Evolutionary conservation across 2,329 filamentous ascomycete genomes (phyloP).

Genomic region (Pseudogymnoascus sp.): DNA sequence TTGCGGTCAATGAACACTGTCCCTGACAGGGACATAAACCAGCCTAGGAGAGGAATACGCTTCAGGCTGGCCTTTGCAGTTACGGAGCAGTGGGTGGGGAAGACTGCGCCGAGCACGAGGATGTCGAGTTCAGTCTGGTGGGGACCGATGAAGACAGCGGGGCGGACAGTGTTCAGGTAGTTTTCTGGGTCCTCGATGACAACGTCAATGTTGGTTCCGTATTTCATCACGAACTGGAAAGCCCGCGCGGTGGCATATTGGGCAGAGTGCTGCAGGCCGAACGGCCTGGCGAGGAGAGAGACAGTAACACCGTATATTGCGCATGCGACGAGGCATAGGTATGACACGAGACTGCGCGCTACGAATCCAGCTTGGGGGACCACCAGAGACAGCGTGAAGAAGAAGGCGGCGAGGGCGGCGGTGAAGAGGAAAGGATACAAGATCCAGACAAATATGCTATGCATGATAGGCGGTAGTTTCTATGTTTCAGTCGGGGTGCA

Average conservation of each 20-base stretch:
- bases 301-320: slow-evolving; percentile 69
- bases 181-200: slow-evolving; percentile 59
- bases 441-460: slow-evolving; percentile 23
- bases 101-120: slow-evolving; percentile 79
- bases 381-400: slow-evolving; percentile 55
- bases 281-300: slow-evolving; percentile 60
- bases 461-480: background rate
- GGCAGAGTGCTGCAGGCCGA: slow-evolving; percentile 65
- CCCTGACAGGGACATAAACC: slow-evolving; percentile 85
- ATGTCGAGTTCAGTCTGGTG: slow-evolving; percentile 97
- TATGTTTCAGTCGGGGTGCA: background rate
- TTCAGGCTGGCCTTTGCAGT: slow-evolving; percentile 84
- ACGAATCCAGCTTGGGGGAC: slow-evolving; percentile 55
- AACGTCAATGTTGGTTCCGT: slow-evolving; percentile 71
- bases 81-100: slow-evolving; percentile 85
- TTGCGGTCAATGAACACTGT: slow-evolving; percentile 92
- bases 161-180: slow-evolving; percentile 49
- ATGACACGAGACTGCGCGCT: slow-evolving; percentile 59
- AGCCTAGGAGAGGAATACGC: slow-evolving; percentile 75
- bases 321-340: slow-evolving; percentile 51
- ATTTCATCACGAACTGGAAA: slow-evolving; percentile 73
- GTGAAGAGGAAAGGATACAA: slow-evolving; percentile 44
- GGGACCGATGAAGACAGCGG: slow-evolving; percentile 87
- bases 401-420: slow-evolving; percentile 40
- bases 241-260: slow-evolving; percentile 77